Percentiles rank a stretch among this genome's conserved stretches.
Conservation (phyloP, 495 filamentous ascomycete genomes). For the Lepraria neglecta region DNA sequence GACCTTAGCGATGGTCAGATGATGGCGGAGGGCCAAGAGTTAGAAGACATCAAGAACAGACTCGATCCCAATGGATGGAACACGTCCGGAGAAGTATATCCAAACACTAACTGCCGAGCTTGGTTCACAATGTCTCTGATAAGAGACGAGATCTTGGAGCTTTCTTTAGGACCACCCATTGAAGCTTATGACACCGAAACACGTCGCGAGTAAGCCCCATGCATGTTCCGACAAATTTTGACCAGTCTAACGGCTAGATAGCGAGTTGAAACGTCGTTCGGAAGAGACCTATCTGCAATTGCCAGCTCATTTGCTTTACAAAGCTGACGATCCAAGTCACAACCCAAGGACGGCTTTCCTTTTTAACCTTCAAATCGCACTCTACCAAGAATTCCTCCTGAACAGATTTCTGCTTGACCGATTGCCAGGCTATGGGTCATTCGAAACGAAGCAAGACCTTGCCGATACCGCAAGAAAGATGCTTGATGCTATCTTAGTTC, state of each 20-base stretch:
- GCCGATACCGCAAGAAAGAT: conserved; percentile 49
- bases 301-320: conserved; percentile 34
- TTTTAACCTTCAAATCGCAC: conserved; percentile 29
- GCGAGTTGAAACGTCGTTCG: neutral
- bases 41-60: conserved; percentile 37
- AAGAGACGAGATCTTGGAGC: conserved; percentile 54
- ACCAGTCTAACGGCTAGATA: neutral
- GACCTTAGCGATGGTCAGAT: conserved; percentile 51
- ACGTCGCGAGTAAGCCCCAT: conserved; percentile 27
- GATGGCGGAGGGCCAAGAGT: conserved; percentile 41
- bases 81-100: conserved; percentile 34
- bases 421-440: conserved; percentile 47
- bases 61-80: conserved; percentile 53
- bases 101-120: conserved; percentile 43
- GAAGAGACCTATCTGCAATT: conserved; percentile 14
- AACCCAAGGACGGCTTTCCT: conserved; percentile 27
- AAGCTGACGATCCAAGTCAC: conserved; percentile 31
- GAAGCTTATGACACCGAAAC: conserved; percentile 31
- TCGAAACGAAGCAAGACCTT: conserved; percentile 44
- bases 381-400: conserved; percentile 49
- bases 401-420: conserved; percentile 56
- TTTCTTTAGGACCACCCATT: conserved; percentile 46
- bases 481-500: conserved; percentile 41
- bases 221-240: neutral
- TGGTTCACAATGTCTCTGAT: conserved; percentile 45